Conservation (phyloP, 139 green algal genomes). For the Ulvella scutata region DNA sequence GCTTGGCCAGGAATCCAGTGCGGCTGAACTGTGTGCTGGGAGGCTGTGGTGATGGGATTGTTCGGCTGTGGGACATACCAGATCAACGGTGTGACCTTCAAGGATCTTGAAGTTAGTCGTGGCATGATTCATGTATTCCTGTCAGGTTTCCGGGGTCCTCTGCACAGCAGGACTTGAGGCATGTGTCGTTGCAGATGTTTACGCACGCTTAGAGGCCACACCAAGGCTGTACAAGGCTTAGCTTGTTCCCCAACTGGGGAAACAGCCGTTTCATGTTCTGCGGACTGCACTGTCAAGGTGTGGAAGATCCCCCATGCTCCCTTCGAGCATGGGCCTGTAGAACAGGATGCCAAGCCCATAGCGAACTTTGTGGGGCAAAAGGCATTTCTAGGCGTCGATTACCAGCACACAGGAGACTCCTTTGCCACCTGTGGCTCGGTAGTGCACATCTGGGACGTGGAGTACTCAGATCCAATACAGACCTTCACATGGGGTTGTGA, state of each 20-base stretch:
- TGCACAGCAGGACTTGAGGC: no score
- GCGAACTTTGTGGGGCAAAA: slow-evolving; percentile 55
- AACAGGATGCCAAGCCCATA: slow-evolving; percentile 32
- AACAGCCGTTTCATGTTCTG: slow-evolving; percentile 53
- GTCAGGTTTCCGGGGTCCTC: no score
- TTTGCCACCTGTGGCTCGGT: slow-evolving; percentile 75
- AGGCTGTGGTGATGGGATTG: slow-evolving; percentile 12
- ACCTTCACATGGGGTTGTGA: slow-evolving; percentile 85
- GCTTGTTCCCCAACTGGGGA: slow-evolving; percentile 59
- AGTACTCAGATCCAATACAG: slow-evolving; percentile 61
- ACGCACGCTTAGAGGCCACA: slow-evolving; percentile 56
- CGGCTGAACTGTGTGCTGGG: slow-evolving; percentile 69
- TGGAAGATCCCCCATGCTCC: slow-evolving; percentile 74
- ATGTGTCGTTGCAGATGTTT: slow-evolving; percentile 44
- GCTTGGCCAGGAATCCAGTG: slow-evolving; percentile 56
- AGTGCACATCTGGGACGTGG: slow-evolving; percentile 89
- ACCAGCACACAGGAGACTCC: slow-evolving; percentile 51
- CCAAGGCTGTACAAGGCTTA: slow-evolving; percentile 56
- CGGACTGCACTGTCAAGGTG: slow-evolving; percentile 74
- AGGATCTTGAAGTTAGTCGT: no score
- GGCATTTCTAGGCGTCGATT: slow-evolving; percentile 65
- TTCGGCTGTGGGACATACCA: slow-evolving; percentile 9
- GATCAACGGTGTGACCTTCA: slow-evolving; percentile 20
- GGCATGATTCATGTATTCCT: no score
- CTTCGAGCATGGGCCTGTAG: slow-evolving; percentile 40